Evolutionary conservation across 2,329 filamentous ascomycete genomes (phyloP).

Genomic region (Cladosporium sp.): DNA sequence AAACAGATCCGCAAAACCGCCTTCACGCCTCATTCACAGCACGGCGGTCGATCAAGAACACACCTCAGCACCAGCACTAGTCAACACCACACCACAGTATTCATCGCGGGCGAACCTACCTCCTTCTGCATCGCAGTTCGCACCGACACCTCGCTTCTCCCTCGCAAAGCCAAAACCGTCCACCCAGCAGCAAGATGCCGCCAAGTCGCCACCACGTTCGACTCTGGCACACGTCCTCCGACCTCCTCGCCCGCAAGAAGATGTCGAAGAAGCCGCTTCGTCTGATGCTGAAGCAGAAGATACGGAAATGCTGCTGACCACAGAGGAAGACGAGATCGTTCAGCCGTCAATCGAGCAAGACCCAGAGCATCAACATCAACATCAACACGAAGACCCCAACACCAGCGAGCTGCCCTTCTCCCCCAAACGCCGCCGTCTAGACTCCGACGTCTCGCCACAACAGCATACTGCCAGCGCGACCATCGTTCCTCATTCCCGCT

Average conservation of each 20-base stretch:
- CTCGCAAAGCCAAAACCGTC: slow-evolving; percentile 18
- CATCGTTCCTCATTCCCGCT: not conserved
- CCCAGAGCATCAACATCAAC: slow-evolving; percentile 5
- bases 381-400: not conserved
- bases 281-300: slow-evolving; percentile 23
- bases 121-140: slow-evolving; percentile 27
- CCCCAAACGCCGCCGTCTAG: slow-evolving; percentile 32
- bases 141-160: slow-evolving; percentile 30
- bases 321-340: slow-evolving; percentile 8
- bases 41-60: slow-evolving; percentile 16
- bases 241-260: slow-evolving; percentile 23
- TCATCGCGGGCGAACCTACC: not conserved
- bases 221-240: slow-evolving; percentile 24
- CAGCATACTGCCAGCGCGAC: slow-evolving; percentile 8
- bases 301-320: slow-evolving; percentile 32
- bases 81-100: not conserved
- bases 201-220: slow-evolving; percentile 20
- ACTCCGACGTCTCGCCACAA: slow-evolving; percentile 20
- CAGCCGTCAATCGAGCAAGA: slow-evolving; percentile 22
- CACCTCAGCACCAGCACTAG: slow-evolving; percentile 11
- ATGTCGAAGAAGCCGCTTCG: slow-evolving; percentile 28
- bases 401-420: slow-evolving; percentile 27
- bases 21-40: slow-evolving; percentile 15
- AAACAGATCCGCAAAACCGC: slow-evolving; percentile 21
- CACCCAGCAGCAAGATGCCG: not conserved